Percentiles rank a stretch among this genome's conserved stretches.
Evolutionary conservation across 2,329 filamentous ascomycete species (phyloP).

Genomic region (Mollisia scopiformis): DNA sequence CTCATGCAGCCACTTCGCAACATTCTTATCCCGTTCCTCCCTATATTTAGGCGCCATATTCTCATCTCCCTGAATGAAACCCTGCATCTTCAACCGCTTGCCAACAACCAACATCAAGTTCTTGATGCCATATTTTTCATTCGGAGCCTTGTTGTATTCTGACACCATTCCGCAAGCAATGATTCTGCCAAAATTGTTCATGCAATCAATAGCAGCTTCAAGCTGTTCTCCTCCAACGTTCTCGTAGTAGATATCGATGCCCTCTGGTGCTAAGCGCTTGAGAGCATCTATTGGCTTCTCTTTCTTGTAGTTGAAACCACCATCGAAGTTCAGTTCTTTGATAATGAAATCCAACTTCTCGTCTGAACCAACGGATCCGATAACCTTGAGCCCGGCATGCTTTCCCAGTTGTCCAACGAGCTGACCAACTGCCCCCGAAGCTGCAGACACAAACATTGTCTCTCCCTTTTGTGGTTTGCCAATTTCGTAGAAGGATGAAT

Average conservation of each 20-base stretch:
- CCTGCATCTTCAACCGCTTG: slow-evolving; percentile 66
- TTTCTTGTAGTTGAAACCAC: slow-evolving; percentile 81
- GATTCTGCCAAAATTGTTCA: slow-evolving; percentile 69
- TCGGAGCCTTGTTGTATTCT: slow-evolving; percentile 61
- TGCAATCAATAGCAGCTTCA: slow-evolving; percentile 64
- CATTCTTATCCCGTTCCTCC: slow-evolving; percentile 65
- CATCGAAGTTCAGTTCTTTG: slow-evolving; percentile 72
- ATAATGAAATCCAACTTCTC: slow-evolving; percentile 77
- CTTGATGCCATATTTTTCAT: slow-evolving; percentile 61
- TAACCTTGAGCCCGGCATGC: slow-evolving; percentile 73
- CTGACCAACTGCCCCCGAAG: slow-evolving; percentile 75
- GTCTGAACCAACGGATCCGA: slow-evolving; percentile 77
- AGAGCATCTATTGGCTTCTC: slow-evolving; percentile 68
- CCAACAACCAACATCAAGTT: slow-evolving; percentile 62
- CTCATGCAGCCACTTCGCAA: slow-evolving; percentile 70
- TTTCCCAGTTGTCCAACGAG: slow-evolving; percentile 79
- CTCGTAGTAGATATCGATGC: slow-evolving; percentile 81
- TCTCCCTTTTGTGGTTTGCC: slow-evolving; percentile 76
- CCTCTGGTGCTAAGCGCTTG: slow-evolving; percentile 67
- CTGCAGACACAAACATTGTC: slow-evolving; percentile 77
- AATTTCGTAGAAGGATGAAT: slow-evolving; percentile 74
- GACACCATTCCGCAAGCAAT: slow-evolving; percentile 67
- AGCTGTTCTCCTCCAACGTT: slow-evolving; percentile 79
- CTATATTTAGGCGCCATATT: slow-evolving; percentile 64
- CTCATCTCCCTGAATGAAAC: slow-evolving; percentile 67